Base-by-base conservation (phyloP, 306 rosid species). In the Sicyos edulis region DNA sequence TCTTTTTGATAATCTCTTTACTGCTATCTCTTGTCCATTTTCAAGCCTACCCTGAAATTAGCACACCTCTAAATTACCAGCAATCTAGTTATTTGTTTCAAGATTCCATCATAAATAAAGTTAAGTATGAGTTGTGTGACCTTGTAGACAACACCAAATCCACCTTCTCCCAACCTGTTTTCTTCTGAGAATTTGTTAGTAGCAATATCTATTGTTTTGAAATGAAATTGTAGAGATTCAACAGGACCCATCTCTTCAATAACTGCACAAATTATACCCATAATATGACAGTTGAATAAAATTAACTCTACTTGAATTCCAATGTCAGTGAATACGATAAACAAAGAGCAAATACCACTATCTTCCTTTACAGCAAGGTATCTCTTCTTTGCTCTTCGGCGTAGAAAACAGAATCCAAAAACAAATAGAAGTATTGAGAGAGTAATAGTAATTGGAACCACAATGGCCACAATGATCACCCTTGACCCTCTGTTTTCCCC, bases 21-120 rank as follows among this genome's bases (percentile, higher is more conserved):
- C 87, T 1, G 96, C 96, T 62, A 86, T 78, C 77, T 86, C 85
- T 70, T 78, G 83, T 66, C 95, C 90, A 70, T 57, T 54, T 6
- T 53, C 61, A 14, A 91, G 81, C 21, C 44, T 68, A 45, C 95
- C 95, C 96, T 90, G 67, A 74, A 67, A 16, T 26, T 32, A 4
- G 4, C 37, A 32, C 37, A 32, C 37, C 37, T 32, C 37, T 32
- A 32, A 32, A 32, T 32, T 32, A 32, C 37, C 37, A 32, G 37
- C 37, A 32, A 32, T 32, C 37, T 32, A 32, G 4, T 32, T 32
- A 32, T 32, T 32, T 32, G 37, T 32, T 32, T 32, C 37, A 32
- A 32, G 4, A 32, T 32, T 32, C 5, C 37, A 32, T 4, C 37
- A 32, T 32, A 32, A 32, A 32, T 32, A 32, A 32, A 32, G 37